Base-by-base conservation (phyloP, 1,139 yeast genomes). In the Barnettozyma hawaiiensis region DNA sequence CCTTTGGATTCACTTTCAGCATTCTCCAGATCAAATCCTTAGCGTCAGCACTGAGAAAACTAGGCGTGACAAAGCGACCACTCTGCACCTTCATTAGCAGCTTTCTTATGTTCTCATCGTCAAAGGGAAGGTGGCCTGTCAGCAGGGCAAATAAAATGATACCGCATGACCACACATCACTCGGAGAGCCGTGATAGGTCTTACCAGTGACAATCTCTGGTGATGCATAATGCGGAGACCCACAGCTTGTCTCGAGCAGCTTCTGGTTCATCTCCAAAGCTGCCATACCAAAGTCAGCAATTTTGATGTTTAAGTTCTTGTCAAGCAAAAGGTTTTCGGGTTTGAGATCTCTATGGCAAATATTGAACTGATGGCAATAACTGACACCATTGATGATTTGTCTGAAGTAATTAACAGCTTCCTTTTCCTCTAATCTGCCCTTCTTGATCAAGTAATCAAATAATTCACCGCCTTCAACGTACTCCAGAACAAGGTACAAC, bases 281-380 rank as follows among this genome's bases (percentile, higher is more conserved):
- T n/a, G 99, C 98, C 98, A 92, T 94, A 32, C 99, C 99, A 62
- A 92, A 92, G 66, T 92, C 99, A 14, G 99, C 98, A 54, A 92
- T 90, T 62, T 92, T 92, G 63, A 92, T 89, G 62, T 86, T 89
- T 51, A 83, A 78, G 61, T 86, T 76, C 61, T 84, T 82, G 66
- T 94, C 98, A 38, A 92, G 70, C 39, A 92, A 69, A 53, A 92
- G 71, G 64, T 92, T 92, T 62, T 92, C 99, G 0, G 98, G 98
- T 62, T 92, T 92, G 59, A 92, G 73, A 62, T 92, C 99, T 49
- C 99, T 79, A 63, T 92, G 99, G 60, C 92, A 85, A 55, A 92
- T 92, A 61, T 92, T 92, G 61, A 92, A 81, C 56, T 85, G 87
- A 63, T 92, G 99, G 59, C 96, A 85, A 67, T 94, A 92, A 44